Conservation (phyloP, 1,284 basidiomycete genomes). For the Taiwanofungus camphoratus region DNA sequence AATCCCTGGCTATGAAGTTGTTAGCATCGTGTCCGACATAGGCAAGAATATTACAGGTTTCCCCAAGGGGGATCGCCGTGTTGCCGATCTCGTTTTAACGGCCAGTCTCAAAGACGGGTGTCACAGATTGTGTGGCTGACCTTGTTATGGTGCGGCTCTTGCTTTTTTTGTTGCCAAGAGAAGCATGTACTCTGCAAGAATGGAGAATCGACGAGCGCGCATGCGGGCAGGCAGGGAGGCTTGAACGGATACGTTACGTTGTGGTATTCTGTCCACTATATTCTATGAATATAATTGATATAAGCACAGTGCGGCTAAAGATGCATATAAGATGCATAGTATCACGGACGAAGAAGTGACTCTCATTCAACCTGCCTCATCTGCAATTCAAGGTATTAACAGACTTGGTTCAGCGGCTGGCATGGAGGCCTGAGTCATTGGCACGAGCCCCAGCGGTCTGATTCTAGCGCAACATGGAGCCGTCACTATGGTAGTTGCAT, state of each 20-base stretch:
- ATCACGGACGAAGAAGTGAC: slow-evolving; percentile 84
- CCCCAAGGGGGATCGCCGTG: slow-evolving; percentile 68
- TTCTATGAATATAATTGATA: no score
- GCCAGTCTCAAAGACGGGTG: slow-evolving; percentile 30
- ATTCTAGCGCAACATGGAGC: slow-evolving; percentile 85
- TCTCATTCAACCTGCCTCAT: slow-evolving; percentile 83
- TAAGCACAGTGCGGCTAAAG: no score
- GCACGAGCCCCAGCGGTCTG: slow-evolving; percentile 76
- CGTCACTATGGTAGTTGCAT: slow-evolving; percentile 67
- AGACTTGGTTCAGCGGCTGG: slow-evolving; percentile 76
- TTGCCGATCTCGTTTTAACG: slow-evolving; percentile 65
- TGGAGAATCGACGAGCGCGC: slow-evolving; percentile 69
- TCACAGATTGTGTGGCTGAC: neutral
- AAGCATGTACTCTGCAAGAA: slow-evolving; percentile 71
- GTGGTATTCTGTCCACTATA: slow-evolving; percentile 36
- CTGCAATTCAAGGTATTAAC: slow-evolving; percentile 85
- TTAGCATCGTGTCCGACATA: slow-evolving; percentile 61
- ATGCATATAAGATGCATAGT: slow-evolving; percentile 81
- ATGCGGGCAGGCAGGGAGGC: slow-evolving; percentile 70
- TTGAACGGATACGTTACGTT: slow-evolving; percentile 83
- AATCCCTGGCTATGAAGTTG: slow-evolving; percentile 79
- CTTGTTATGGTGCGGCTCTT: slow-evolving; percentile 57
- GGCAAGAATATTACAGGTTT: slow-evolving; percentile 72
- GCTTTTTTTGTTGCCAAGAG: slow-evolving; percentile 81
- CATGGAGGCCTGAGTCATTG: slow-evolving; percentile 71